Conservation (phyloP, 2,329 filamentous ascomycete genomes). For the Calonectria naviculata region DNA sequence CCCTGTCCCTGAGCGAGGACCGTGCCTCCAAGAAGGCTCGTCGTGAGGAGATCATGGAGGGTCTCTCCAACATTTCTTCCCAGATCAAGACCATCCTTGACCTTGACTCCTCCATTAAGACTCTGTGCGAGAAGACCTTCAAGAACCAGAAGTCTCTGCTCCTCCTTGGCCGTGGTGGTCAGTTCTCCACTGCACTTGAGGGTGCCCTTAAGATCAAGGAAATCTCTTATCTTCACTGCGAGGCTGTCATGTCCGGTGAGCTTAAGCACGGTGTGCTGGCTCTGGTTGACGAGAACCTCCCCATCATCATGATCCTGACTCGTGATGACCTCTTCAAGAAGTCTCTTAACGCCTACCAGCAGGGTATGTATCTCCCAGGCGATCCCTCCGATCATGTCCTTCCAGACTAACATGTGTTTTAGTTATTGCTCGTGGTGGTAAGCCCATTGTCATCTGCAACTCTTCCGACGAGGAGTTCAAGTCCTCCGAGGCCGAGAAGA, state of each 20-base stretch:
- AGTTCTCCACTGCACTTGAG: constrained; percentile 97
- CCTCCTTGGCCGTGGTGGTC: constrained; percentile 92
- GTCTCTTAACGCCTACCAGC: constrained; percentile 99
- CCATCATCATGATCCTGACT: constrained; percentile 99
- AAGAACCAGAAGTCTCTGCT: constrained; percentile 97
- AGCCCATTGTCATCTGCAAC: constrained; percentile 99
- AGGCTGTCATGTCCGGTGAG: constrained; percentile 99
- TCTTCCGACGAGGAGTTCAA: constrained; percentile 89
- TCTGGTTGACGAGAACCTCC: constrained; percentile 96
- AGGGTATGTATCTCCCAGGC: constrained; percentile 68
- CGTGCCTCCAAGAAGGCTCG: constrained; percentile 93
- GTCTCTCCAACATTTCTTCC: constrained; percentile 84
- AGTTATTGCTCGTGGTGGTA: constrained; percentile 96
- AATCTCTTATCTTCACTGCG: constrained; percentile 99
- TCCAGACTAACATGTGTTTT: constrained; percentile 31
- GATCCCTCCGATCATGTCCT: not conserved
- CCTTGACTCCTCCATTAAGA: constrained; percentile 93
- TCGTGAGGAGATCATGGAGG: constrained; percentile 96
- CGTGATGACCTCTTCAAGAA: constrained; percentile 97
- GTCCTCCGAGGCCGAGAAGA: constrained; percentile 89
- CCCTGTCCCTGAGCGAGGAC: constrained; percentile 94
- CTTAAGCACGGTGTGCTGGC: constrained; percentile 99
- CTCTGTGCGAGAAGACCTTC: constrained; percentile 90
- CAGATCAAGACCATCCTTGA: constrained; percentile 95
- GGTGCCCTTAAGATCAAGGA: constrained; percentile 99